These are phyloP conservation scores for Dryadomyces quercivorus DNA, from an alignment of 2,329 filamentous ascomycete genomes.

Conservation along the genomic window DNA sequence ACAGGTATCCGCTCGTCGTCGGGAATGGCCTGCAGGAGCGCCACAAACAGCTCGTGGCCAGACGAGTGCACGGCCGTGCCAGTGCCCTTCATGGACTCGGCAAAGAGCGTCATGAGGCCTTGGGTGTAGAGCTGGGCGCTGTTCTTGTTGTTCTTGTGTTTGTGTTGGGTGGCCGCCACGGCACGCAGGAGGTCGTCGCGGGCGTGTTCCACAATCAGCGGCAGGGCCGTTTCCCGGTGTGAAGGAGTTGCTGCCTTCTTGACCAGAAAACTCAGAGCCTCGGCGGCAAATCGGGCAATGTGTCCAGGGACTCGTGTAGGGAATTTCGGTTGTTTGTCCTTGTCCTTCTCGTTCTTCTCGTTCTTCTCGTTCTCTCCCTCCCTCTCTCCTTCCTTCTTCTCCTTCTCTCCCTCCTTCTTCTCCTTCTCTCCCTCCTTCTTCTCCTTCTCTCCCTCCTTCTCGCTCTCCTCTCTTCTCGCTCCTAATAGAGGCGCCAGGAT, in stretches of 20 bases:
- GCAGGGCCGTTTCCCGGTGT: constrained; percentile 62
- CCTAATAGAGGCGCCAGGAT: constrained; percentile 77
- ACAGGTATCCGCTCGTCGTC: constrained; percentile 35
- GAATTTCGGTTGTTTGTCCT: neutral
- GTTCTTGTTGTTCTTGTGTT: constrained; percentile 17
- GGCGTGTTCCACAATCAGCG: constrained; percentile 58
- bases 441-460: no score
- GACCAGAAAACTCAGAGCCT: constrained; percentile 87
- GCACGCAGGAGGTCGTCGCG: constrained; percentile 48
- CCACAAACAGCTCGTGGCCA: constrained; percentile 38
- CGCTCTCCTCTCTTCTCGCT: constrained; percentile 37
- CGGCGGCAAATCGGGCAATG: constrained; percentile 83
- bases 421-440: no score
- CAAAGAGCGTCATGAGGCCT: constrained; percentile 84
- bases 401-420: neutral
- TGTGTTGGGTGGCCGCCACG: constrained; percentile 21
- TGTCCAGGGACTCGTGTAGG: constrained; percentile 59
- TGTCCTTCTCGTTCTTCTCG: neutral
- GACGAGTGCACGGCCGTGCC: constrained; percentile 48
- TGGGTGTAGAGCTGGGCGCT: constrained; percentile 55
- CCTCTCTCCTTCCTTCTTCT: neutral
- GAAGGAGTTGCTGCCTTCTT: constrained; percentile 67
- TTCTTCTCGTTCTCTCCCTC: neutral
- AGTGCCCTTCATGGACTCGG: constrained; percentile 62
- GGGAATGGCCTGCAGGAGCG: constrained; percentile 38